Conservation (phyloP, 23 red algal genomes). For the Cyanidium caldarium region DNA sequence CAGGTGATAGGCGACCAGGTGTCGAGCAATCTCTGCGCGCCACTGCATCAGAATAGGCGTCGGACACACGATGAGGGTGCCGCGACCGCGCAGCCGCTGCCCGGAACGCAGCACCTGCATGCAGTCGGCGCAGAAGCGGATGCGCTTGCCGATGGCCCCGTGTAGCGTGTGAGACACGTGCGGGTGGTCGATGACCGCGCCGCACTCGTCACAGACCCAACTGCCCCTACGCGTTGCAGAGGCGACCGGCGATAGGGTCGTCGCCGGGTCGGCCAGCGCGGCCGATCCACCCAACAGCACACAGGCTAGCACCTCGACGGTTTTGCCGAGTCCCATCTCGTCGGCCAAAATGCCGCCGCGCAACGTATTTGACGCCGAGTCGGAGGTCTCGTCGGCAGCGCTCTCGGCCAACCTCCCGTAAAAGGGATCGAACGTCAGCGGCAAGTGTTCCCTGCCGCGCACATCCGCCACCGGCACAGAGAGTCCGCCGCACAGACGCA, state of each 20-base stretch:
- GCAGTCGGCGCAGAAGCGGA: not conserved
- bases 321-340: slow-evolving; percentile 25
- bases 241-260: not conserved
- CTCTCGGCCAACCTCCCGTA: too few species aligned
- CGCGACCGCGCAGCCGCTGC: not conserved
- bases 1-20: not conserved
- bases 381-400: not conserved
- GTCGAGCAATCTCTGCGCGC: not conserved
- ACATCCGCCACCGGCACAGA: not conserved
- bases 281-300: too few species aligned
- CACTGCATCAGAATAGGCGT: not conserved
- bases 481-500: not conserved
- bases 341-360: slow-evolving; percentile 14
- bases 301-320: slow-evolving; percentile 8
- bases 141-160: not conserved
- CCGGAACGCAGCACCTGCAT: not conserved
- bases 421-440: not conserved
- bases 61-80: slow-evolving; percentile 1
- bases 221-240: not conserved
- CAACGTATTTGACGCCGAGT: not conserved
- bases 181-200: not conserved
- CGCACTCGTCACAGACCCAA: not conserved
- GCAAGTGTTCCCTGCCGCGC: not conserved
- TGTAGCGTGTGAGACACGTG: not conserved
- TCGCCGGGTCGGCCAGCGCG: too few species aligned